Percentiles rank a stretch among this genome's conserved stretches.
phyloP scores from a whole-genome alignment of 2,329 filamentous ascomycete genomes.

The Aspergillus cejpii region DNA sequence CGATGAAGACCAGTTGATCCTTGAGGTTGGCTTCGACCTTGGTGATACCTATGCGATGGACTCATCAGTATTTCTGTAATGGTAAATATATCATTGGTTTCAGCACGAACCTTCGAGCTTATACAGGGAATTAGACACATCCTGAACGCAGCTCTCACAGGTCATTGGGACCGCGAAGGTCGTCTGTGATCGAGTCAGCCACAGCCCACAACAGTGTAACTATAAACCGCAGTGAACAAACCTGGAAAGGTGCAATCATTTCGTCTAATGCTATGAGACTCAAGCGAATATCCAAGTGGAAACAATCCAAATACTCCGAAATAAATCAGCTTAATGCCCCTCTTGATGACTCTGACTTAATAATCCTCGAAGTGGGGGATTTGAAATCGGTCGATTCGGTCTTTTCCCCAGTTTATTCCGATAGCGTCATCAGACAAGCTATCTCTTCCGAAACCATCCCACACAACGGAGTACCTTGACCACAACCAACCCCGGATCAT shows the following conservation, averaged over 20 bases:
- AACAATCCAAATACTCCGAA: neutral
- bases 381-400: slow-evolving; percentile 28
- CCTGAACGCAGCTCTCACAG: slow-evolving; percentile 82
- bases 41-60: slow-evolving; percentile 55
- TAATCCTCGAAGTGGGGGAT: slow-evolving; percentile 20
- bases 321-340: neutral
- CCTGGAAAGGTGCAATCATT: slow-evolving; percentile 45
- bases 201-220: slow-evolving; percentile 8
- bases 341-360: neutral
- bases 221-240: slow-evolving; percentile 16
- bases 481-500: neutral
- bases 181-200: slow-evolving; percentile 52
- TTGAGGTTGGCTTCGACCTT: slow-evolving; percentile 76
- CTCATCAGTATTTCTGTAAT: neutral
- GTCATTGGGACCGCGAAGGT: slow-evolving; percentile 91
- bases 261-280: neutral
- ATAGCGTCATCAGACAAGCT: slow-evolving; percentile 23
- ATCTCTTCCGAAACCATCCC: slow-evolving; percentile 1
- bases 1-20: slow-evolving; percentile 74
- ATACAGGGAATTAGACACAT: slow-evolving; percentile 71
- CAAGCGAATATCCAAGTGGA: neutral
- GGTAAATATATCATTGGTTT: neutral
- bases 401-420: slow-evolving; percentile 15
- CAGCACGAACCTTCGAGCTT: slow-evolving; percentile 56
- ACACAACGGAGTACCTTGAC: slow-evolving; percentile 21